Conservation (phyloP, 805 yeast species). For the Myxozyma vanderwaltii region DNA sequence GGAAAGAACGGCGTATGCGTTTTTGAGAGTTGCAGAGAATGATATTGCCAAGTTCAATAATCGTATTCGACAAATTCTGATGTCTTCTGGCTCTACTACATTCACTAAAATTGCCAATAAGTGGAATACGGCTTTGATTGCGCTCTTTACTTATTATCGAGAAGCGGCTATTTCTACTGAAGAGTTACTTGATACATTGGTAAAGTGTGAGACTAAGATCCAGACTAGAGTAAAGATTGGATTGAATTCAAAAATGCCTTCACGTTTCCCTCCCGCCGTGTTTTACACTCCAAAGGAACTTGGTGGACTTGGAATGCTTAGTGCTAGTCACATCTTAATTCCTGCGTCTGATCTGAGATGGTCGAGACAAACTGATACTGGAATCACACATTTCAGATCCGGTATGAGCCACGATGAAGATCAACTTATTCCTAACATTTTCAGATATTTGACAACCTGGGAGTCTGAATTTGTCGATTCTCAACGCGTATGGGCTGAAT, state of each 20-base stretch:
- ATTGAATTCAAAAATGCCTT: conserved; percentile 96
- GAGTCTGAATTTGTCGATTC: conserved; percentile 94
- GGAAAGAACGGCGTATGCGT: conserved; percentile 88
- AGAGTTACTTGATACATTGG: conserved; percentile 73
- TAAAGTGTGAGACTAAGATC: conserved; percentile 86
- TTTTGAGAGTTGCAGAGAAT: conserved; percentile 74
- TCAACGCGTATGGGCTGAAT: conserved; percentile 97
- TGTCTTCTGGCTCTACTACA: conserved; percentile 95
- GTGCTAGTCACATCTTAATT: conserved; percentile 93
- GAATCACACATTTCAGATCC: conserved; percentile 88
- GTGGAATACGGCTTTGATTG: conserved; percentile 91
- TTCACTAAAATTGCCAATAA: conserved; percentile 91
- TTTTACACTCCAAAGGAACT: conserved; percentile 96
- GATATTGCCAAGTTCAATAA: conserved; percentile 80
- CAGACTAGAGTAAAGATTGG: conserved; percentile 96
- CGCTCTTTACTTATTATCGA: conserved; percentile 85
- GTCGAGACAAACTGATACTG: conserved; percentile 92
- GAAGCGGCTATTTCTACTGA: conserved; percentile 91
- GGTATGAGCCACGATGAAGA: conserved; percentile 82
- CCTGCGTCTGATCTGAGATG: conserved; percentile 91
- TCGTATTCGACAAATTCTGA: conserved; percentile 81
- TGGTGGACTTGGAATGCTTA: conserved; percentile 96
- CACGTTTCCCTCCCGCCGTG: conserved; percentile 97
- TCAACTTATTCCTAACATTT: conserved; percentile 86
- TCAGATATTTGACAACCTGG: conserved; percentile 93